Evolutionary conservation across 106 monocot species (phyloP).

Genomic region (Triglochin maritima): DNA sequence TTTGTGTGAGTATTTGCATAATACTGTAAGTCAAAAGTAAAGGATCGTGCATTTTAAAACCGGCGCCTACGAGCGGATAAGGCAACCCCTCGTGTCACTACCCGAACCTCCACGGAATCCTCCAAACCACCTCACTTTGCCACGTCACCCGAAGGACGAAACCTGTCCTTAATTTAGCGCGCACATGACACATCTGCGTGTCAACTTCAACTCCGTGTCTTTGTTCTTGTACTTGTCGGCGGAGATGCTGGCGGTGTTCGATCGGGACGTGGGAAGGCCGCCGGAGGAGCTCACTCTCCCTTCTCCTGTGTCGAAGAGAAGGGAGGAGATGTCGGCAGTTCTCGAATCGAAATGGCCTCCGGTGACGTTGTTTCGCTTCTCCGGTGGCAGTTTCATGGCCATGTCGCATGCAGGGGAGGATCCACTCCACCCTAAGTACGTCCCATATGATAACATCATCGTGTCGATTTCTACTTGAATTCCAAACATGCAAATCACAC

Average conservation of each 20-base stretch:
- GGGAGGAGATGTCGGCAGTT: conserved; percentile 1
- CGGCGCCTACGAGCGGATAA: no score
- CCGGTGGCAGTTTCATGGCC: conserved; percentile 19
- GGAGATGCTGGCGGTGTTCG: conserved; percentile 16
- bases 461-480: no score
- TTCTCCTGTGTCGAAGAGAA: neutral
- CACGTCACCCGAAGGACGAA: no score
- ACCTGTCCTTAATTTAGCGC: neutral
- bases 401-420: conserved; percentile 4
- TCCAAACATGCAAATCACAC: no score
- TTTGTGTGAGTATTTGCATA: no score
- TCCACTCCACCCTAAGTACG: conserved; percentile 12
- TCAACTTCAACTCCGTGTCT: no score
- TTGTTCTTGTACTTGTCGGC: neutral
- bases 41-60: no score
- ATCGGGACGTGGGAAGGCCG: conserved; percentile 9
- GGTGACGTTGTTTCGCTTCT: conserved; percentile 14
- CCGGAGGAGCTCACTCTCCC: conserved; percentile 1
- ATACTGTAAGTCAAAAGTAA: no score
- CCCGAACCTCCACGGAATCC: no score
- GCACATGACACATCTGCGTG: neutral
- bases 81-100: no score
- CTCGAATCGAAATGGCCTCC: conserved; percentile 3
- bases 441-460: neutral
- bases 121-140: no score